phyloP scores from a whole-genome alignment of 2,329 filamentous ascomycete genomes.

The Xylaria polymorpha region DNA sequence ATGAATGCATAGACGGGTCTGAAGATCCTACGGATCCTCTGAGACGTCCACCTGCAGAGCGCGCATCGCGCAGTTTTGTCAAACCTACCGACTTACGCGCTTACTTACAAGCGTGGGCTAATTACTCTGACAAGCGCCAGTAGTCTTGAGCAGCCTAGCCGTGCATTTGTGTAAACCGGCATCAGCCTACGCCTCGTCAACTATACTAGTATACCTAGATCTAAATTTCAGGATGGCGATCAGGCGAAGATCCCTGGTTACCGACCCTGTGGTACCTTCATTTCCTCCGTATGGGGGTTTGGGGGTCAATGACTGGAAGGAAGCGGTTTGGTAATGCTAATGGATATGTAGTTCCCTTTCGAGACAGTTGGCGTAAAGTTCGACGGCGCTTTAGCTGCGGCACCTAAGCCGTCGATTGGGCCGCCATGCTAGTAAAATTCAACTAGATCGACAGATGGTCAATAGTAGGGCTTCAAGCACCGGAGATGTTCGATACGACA shows the following conservation, averaged over 20 bases:
- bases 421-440: neutral
- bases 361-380: neutral
- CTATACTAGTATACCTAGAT: neutral
- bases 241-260: slow-evolving; percentile 29
- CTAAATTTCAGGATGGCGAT: slow-evolving; percentile 30
- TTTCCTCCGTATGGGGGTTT: slow-evolving; percentile 19
- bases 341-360: slow-evolving; percentile 6
- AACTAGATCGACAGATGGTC: slow-evolving; percentile 1
- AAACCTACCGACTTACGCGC: slow-evolving; percentile 2
- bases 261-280: slow-evolving; percentile 35
- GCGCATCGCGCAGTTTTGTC: slow-evolving; percentile 6
- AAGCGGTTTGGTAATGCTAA: slow-evolving; percentile 1
- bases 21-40: slow-evolving; percentile 21
- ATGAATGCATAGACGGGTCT: slow-evolving; percentile 4
- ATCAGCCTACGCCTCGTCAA: slow-evolving; percentile 26
- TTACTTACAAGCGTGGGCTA: slow-evolving; percentile 15
- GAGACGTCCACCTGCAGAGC: slow-evolving; percentile 22
- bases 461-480: neutral
- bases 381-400: slow-evolving; percentile 2
- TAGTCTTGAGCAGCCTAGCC: slow-evolving; percentile 5
- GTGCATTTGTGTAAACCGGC: slow-evolving; percentile 7
- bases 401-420: slow-evolving; percentile 12
- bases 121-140: slow-evolving; percentile 12
- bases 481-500: slow-evolving; percentile 25
- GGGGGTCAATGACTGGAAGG: slow-evolving; percentile 24